phyloP scores from a whole-genome alignment of 306 rosid genomes.

The Myrica gale region DNA sequence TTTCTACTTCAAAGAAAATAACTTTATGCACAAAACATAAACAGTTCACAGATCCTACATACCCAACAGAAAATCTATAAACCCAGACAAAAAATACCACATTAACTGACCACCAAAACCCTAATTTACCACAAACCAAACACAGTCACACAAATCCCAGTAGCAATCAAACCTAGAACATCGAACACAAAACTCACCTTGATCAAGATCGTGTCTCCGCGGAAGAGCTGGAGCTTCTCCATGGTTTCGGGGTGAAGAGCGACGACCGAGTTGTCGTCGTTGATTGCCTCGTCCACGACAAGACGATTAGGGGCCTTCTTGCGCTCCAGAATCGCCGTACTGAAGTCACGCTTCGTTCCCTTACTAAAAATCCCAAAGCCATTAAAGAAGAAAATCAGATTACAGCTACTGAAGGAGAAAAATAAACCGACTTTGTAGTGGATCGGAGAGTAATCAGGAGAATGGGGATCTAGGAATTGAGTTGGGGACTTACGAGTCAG shows the following conservation, averaged over 20 bases:
- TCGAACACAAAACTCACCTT: slow-evolving; percentile 44
- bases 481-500: slow-evolving; percentile 61
- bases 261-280: slow-evolving; percentile 93
- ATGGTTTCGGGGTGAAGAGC: slow-evolving; percentile 84
- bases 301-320: slow-evolving; percentile 89
- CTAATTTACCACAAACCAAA: slow-evolving; percentile 1
- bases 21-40: neutral
- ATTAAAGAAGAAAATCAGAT: neutral
- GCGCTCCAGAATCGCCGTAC: slow-evolving; percentile 90
- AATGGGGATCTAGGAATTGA: slow-evolving; percentile 29
- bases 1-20: neutral
- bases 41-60: slow-evolving; percentile 22
- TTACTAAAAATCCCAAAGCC: slow-evolving; percentile 43
- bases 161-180: slow-evolving; percentile 1
- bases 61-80: slow-evolving; percentile 5
- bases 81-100: slow-evolving; percentile 2
- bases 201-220: slow-evolving; percentile 86
- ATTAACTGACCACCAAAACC: slow-evolving; percentile 14
- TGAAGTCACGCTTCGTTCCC: slow-evolving; percentile 78
- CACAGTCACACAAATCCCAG: neutral
- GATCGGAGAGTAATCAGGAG: neutral
- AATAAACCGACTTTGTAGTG: neutral
- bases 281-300: slow-evolving; percentile 85
- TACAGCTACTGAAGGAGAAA: neutral
- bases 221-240: slow-evolving; percentile 91